phyloP scores from a whole-genome alignment of 2,329 filamentous ascomycete genomes.

The Epichloe coenophiala region DNA sequence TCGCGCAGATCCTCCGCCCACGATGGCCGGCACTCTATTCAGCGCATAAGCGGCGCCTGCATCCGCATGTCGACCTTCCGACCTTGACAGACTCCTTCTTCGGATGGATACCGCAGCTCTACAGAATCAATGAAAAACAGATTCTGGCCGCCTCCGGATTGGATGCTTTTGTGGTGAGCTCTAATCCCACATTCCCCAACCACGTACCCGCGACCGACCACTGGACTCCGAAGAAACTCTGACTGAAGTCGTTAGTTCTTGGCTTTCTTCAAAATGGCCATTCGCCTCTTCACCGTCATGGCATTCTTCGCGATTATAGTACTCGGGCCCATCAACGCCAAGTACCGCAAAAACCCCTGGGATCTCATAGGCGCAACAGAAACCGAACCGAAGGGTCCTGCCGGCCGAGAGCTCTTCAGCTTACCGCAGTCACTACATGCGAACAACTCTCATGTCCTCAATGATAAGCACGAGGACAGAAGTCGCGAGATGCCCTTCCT shows the following conservation, averaged over 20 bases:
- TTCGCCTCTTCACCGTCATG: conserved; percentile 66
- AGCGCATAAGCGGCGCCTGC: conserved; percentile 66
- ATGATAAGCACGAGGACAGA: conserved; percentile 21
- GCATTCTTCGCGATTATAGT: conserved; percentile 70
- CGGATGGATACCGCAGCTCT: conserved; percentile 84
- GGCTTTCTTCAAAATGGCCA: conserved; percentile 90
- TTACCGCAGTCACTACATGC: conserved; percentile 4
- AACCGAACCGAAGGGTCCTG: not conserved
- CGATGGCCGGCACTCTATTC: conserved; percentile 88
- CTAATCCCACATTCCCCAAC: not conserved
- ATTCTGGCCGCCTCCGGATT: conserved; percentile 81
- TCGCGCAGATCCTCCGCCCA: conserved; percentile 61
- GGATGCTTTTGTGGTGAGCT: conserved; percentile 76
- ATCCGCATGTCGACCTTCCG: conserved; percentile 49
- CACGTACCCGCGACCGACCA: not conserved
- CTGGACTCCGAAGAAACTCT: conserved; percentile 3
- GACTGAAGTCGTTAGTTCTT: conserved; percentile 46
- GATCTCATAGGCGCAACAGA: not conserved
- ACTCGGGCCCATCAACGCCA: conserved; percentile 73
- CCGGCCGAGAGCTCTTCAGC: conserved; percentile 4
- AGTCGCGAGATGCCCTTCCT: conserved; percentile 41
- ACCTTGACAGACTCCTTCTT: conserved; percentile 72
- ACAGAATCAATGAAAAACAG: conserved; percentile 76
- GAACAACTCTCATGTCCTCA: conserved; percentile 8
- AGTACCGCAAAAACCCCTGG: conserved; percentile 28